phyloP scores from a whole-genome alignment of 2,329 filamentous ascomycete species.

The Phialophora macrospora region DNA sequence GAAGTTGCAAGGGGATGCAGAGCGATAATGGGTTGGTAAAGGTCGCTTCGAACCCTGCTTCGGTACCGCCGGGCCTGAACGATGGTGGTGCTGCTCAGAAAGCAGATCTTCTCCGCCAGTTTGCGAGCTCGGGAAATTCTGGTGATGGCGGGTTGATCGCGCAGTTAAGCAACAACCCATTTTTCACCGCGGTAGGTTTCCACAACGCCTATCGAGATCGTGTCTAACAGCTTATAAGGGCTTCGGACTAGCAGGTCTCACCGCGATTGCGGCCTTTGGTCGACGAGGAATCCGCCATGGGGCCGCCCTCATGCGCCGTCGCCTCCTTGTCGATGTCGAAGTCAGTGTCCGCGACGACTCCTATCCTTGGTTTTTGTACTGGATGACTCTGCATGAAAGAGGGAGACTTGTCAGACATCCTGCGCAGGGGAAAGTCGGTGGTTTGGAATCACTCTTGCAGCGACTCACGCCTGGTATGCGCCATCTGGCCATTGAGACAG shows the following conservation, averaged over 20 bases:
- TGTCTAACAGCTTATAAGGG: constrained; percentile 55
- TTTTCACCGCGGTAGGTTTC: constrained; percentile 55
- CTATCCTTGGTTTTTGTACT: constrained; percentile 91
- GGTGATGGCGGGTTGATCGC: constrained; percentile 50
- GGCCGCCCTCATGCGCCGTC: constrained; percentile 75
- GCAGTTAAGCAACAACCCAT: constrained; percentile 55
- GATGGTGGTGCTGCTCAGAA: constrained; percentile 26
- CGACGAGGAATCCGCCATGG: constrained; percentile 76
- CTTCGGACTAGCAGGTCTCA: constrained; percentile 88
- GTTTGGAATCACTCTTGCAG: constrained; percentile 60
- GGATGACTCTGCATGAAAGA: constrained; percentile 84
- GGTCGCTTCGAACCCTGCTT: constrained; percentile 26
- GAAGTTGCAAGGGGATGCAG: constrained; percentile 31
- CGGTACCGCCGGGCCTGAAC: constrained; percentile 8
- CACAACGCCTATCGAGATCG: neutral
- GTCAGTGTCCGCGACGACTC: constrained; percentile 93
- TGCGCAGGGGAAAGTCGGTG: constrained; percentile 50
- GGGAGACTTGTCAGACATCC: constrained; percentile 56
- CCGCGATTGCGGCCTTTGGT: constrained; percentile 77
- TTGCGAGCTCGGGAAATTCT: constrained; percentile 30
- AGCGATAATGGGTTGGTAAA: constrained; percentile 33
- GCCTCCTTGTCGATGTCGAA: constrained; percentile 92
- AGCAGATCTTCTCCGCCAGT: constrained; percentile 35
- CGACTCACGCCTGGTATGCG: constrained; percentile 65
- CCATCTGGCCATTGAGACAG: constrained; percentile 68